Base-by-base conservation (phyloP, 2,329 filamentous ascomycete genomes). In the Epichloe sibirici region DNA sequence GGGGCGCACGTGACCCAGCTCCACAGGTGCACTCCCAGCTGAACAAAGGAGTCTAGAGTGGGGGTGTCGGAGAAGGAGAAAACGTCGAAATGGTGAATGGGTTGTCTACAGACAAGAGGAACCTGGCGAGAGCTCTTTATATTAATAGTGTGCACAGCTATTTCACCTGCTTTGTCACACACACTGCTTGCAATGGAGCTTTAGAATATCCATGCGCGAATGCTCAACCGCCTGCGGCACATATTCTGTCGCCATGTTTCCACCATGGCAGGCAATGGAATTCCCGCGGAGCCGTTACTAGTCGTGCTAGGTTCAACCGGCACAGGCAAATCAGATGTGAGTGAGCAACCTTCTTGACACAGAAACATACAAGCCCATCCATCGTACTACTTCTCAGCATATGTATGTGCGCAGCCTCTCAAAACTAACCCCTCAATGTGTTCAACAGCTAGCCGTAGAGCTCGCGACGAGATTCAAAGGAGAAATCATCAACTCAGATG, bases 401-500 rank as follows among this genome's bases (percentile, higher is more conserved):
- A 31, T 4, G 28, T 31, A 31, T 9, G 28, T 31, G 8, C 28
- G 9, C 9, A 31, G 9, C 28, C 28, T 31, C 8, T 31, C 3
- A 31, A n/a, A n/a, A 15, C 45, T 46, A 15, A 46, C 8, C 47
- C 4, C 8, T 38, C 34, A 31, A 42, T 17, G 17, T 45, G 23
- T 37, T 7, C 25, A 9, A n/a, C 56, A 95, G 90, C 79, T 96
- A 58, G 93, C 93, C 8, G 85, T 98, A 42, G 88, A 95, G 57
- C 72, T 98, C 49, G 93, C 94, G 1, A 76, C 76, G 43, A 81
- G 78, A 23, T 90, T 90, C 69, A 84, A 93, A 67, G 93, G 94
- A 63, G 93, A 98, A 68, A 80, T 98, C 50, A 90, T 98, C 71
- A 98, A 98, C 65, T 88, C 88, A 46, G 93, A 98, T 74, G 93